Percentiles rank a stretch among this genome's conserved stretches.
Evolutionary conservation across 169 alveolate genomes (phyloP).

Genomic region (Plasmodium vivax): DNA sequence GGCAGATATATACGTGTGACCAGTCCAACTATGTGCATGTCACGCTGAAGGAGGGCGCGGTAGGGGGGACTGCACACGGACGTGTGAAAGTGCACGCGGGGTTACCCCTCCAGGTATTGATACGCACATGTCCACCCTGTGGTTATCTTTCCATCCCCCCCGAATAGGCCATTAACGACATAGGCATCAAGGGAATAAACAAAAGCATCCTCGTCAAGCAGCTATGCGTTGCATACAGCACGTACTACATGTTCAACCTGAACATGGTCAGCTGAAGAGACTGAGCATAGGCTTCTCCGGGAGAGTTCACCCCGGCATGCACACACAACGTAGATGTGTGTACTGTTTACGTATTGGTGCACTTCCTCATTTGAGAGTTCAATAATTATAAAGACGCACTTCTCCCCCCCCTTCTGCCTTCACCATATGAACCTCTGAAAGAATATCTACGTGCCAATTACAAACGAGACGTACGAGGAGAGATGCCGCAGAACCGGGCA

Average conservation of each 20-base stretch:
- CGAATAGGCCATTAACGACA: slow-evolving; percentile 17
- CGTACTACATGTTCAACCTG: slow-evolving; percentile 42
- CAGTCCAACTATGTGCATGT: slow-evolving; percentile 45
- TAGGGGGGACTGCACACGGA: not conserved
- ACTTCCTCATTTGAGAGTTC: not conserved
- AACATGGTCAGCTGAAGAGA: slow-evolving; percentile 20
- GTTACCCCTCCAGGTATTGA: not conserved
- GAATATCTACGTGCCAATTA: slow-evolving; percentile 38
- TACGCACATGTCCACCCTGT: not conserved
- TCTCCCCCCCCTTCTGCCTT: not conserved
- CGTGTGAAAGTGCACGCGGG: not conserved
- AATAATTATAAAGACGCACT: not conserved
- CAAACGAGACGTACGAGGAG: slow-evolving; percentile 55
- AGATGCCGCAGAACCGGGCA: slow-evolving; percentile 31
- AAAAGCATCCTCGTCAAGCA: slow-evolving; percentile 38
- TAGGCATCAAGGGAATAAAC: slow-evolving; percentile 63
- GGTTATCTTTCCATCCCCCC: not conserved
- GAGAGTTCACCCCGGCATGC: not conserved
- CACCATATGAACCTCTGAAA: not conserved
- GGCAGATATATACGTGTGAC: slow-evolving; percentile 34
- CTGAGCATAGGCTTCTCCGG: not conserved
- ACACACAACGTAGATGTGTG: not conserved
- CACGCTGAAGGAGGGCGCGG: slow-evolving; percentile 21
- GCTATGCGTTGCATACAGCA: slow-evolving; percentile 43
- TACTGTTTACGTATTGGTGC: not conserved